Conservation (phyloP, 2,329 filamentous ascomycete species). For the Cladophialophora chaetospira region DNA sequence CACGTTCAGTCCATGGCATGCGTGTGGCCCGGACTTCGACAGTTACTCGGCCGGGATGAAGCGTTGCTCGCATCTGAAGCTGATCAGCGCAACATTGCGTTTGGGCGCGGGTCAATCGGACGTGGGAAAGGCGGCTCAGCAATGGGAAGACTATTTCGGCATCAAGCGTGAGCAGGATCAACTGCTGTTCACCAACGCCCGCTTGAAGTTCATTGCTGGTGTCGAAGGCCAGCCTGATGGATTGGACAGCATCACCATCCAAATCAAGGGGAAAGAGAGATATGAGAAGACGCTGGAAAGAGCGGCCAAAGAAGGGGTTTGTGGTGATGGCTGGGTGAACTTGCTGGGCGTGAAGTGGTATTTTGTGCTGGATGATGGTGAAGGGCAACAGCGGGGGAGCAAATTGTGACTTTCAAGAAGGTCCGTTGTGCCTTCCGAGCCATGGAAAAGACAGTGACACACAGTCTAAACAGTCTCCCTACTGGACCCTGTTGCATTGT, state of each 20-base stretch:
- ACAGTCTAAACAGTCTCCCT: no score
- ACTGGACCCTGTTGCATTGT: no score
- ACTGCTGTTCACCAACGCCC: constrained; percentile 39
- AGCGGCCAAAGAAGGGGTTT: constrained; percentile 38
- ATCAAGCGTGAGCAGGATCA: constrained; percentile 29
- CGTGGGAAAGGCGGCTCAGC: constrained; percentile 40
- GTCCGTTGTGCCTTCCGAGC: not conserved
- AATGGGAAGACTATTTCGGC: constrained; percentile 47
- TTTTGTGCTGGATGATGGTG: constrained; percentile 30
- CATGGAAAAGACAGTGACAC: no score
- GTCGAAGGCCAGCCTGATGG: constrained; percentile 40
- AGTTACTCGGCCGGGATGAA: constrained; percentile 43
- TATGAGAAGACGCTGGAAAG: constrained; percentile 39
- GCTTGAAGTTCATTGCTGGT: constrained; percentile 41
- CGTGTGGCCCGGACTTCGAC: constrained; percentile 42
- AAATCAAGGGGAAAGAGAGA: constrained; percentile 39
- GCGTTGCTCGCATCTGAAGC: constrained; percentile 39
- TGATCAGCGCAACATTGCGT: constrained; percentile 41
- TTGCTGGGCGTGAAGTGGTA: constrained; percentile 46
- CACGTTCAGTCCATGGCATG: constrained; percentile 50
- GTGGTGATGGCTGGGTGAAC: constrained; percentile 38
- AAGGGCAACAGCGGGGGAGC: not conserved
- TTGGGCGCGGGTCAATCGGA: constrained; percentile 42
- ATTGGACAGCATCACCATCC: constrained; percentile 43
- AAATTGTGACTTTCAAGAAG: constrained; percentile 3